Conservation (phyloP, 768 basidiomycete species). For the Coprinopsis marcescibilis region DNA sequence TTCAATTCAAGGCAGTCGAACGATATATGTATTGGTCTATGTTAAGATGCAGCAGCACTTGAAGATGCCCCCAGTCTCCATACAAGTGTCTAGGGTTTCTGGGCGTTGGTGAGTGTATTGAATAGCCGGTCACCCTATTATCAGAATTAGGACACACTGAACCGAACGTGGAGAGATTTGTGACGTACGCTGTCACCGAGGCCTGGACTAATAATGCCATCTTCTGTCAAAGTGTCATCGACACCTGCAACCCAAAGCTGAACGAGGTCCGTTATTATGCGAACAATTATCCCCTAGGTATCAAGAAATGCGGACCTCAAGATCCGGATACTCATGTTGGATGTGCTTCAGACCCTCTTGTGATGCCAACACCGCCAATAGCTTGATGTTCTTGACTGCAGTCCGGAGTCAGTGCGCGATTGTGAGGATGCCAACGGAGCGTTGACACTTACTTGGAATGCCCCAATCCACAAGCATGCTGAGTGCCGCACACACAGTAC, state of each 20-base stretch:
- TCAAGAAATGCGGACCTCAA: conserved; percentile 52
- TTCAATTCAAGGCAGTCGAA: too few relatives aligned
- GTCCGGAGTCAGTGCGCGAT: not conserved
- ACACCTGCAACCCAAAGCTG: conserved; percentile 87
- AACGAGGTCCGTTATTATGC: not conserved
- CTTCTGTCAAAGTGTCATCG: conserved; percentile 61
- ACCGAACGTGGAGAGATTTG: too few relatives aligned
- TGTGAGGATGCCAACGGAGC: conserved; percentile 4
- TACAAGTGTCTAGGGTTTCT: not conserved
- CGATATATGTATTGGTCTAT: not conserved
- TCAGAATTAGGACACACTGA: too few relatives aligned
- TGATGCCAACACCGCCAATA: conserved; percentile 79
- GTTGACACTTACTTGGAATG: conserved; percentile 45
- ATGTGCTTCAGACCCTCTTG: conserved; percentile 67
- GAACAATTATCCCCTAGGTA: conserved; percentile 4
- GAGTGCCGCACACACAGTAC: conserved; percentile 84
- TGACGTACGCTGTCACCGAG: conserved; percentile 82
- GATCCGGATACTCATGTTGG: conserved; percentile 59
- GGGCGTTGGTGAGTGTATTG: conserved; percentile 44
- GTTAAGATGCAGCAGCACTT: too few relatives aligned
- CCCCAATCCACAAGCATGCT: conserved; percentile 86
- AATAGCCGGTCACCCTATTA: conserved; percentile 84
- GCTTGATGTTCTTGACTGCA: conserved; percentile 65
- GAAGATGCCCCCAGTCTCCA: too few relatives aligned
- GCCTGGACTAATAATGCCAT: conserved; percentile 85